A percentile compares a stretch with the other conserved stretches of the same genome.
Evolutionary conservation across 1,284 basidiomycete genomes (phyloP).

Genomic region (Pholiota adiposa): DNA sequence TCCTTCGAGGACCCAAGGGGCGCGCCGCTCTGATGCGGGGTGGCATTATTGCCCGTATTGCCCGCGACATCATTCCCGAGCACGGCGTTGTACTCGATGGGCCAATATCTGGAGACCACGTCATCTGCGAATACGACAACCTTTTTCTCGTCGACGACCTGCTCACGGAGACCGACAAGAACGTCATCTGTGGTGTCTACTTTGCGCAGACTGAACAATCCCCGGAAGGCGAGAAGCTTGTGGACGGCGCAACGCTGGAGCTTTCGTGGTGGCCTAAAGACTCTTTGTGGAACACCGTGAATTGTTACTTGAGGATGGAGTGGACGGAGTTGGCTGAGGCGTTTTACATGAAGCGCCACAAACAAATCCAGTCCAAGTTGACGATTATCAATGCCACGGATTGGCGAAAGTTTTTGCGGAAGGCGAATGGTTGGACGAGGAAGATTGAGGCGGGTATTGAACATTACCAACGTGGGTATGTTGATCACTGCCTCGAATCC

Average conservation of each 20-base stretch:
- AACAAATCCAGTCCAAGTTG: not conserved
- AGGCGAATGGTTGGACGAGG: not conserved
- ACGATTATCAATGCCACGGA: not conserved
- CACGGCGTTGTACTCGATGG: not conserved
- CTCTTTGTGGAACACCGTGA: not conserved
- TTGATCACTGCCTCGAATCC: not conserved
- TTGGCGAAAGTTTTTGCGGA: not conserved
- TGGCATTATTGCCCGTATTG: slow-evolving; percentile 3
- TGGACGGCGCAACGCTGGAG: not conserved
- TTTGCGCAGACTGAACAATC: not conserved
- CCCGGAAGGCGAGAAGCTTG: not conserved
- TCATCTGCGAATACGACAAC: not conserved
- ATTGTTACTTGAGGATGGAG: not conserved
- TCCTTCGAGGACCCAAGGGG: not conserved
- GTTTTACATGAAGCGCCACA: not conserved
- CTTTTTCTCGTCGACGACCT: not conserved
- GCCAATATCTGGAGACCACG: not conserved
- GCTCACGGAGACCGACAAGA: not conserved
- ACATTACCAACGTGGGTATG: not conserved
- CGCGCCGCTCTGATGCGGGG: slow-evolving; percentile 1
- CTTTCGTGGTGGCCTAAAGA: not conserved
- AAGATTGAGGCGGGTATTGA: not conserved
- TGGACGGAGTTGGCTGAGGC: slow-evolving; percentile 2
- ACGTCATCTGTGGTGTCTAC: slow-evolving; percentile 2
- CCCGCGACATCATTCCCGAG: not conserved